Evolutionary conservation across 306 rosid genomes (phyloP).

Genomic region (Quercus variabilis): DNA sequence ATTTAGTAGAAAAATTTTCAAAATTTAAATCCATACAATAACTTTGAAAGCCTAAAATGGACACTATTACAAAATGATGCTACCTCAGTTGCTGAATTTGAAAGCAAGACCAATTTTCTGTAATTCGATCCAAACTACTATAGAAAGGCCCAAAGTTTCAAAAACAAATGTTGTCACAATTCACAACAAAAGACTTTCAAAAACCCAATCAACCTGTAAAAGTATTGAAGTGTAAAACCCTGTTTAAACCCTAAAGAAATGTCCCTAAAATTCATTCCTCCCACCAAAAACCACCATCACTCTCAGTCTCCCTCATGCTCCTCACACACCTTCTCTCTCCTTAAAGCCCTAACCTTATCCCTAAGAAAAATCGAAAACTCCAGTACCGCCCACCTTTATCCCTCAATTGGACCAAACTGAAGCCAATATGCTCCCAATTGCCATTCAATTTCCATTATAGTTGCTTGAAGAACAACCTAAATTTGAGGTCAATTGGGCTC

Average conservation of each 20-base stretch:
- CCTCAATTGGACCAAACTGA: conserved; percentile 47
- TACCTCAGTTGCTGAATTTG: too few species aligned
- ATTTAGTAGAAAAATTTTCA: too few species aligned
- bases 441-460: conserved; percentile 89
- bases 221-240: background rate
- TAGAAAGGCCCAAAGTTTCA: too few species aligned
- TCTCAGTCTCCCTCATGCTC: conserved; percentile 41
- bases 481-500: conserved; percentile 74
- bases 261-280: conserved; percentile 36
- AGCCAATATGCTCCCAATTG: conserved; percentile 48
- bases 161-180: too few species aligned
- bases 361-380: background rate
- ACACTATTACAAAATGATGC: too few species aligned
- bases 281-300: conserved; percentile 42
- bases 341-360: conserved; percentile 24
- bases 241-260: conserved; percentile 42
- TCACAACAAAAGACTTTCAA: too few species aligned
- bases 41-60: too few species aligned
- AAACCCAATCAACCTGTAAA: too few species aligned
- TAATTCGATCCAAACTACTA: too few species aligned
- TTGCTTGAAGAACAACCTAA: conserved; percentile 70
- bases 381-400: conserved; percentile 53
- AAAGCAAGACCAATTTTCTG: too few species aligned
- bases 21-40: too few species aligned
- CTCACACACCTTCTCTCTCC: conserved; percentile 55